Evolutionary conservation across 2,329 filamentous ascomycete genomes (phyloP).

Genomic region (Huntiella abstrusa): DNA sequence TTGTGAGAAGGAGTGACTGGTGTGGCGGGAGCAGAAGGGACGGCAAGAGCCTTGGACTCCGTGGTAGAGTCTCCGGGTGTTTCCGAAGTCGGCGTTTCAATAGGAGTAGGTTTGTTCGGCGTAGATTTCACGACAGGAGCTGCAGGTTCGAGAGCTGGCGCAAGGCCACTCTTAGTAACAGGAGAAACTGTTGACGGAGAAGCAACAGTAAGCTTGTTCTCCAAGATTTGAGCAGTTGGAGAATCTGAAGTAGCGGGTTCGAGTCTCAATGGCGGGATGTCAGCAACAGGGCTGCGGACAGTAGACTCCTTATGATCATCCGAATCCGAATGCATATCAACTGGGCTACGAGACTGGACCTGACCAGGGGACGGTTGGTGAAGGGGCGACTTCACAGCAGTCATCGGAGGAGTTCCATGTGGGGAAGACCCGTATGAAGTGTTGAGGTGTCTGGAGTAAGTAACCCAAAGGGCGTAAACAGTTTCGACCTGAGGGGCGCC

Average conservation of each 20-base stretch:
- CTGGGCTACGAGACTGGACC: slow-evolving; percentile 15
- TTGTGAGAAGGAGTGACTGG: slow-evolving; percentile 31
- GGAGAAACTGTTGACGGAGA: too few relatives aligned
- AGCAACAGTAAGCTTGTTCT: too few relatives aligned
- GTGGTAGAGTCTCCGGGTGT: background rate
- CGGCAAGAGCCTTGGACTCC: background rate
- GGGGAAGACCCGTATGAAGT: slow-evolving; percentile 39
- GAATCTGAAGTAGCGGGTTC: background rate
- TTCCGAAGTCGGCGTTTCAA: background rate
- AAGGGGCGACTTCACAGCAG: slow-evolving; percentile 50
- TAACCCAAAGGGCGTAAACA: slow-evolving; percentile 92
- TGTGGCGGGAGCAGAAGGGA: slow-evolving; percentile 1
- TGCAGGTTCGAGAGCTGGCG: background rate
- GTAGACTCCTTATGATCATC: slow-evolving; percentile 14
- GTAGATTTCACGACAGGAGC: background rate
- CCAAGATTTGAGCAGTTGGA: background rate
- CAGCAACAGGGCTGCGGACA: slow-evolving; percentile 15
- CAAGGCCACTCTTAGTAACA: too few relatives aligned
- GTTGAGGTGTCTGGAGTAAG: slow-evolving; percentile 85
- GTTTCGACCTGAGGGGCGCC: slow-evolving; percentile 44
- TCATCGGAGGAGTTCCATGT: slow-evolving; percentile 39
- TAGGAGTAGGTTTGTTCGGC: background rate
- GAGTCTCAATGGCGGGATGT: slow-evolving; percentile 5
- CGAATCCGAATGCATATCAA: slow-evolving; percentile 11
- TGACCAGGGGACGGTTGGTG: slow-evolving; percentile 66